Base-by-base conservation (phyloP, 768 basidiomycete genomes). In the Mycena galopus region DNA sequence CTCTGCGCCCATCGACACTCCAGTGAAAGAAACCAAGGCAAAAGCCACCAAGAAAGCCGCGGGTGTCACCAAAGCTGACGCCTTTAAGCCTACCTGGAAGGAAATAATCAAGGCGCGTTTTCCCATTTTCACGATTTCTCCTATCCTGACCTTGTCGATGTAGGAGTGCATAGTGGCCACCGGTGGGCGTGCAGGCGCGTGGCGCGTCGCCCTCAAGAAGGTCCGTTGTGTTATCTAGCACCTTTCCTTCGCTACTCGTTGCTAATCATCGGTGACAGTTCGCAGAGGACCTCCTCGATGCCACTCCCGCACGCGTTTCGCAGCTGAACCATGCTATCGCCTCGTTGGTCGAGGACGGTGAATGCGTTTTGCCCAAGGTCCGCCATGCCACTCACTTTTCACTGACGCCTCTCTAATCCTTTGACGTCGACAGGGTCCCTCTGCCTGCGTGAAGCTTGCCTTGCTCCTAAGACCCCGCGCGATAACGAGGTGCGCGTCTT, bases 161-260 rank as follows among this genome's bases (percentile, higher is more conserved):
- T 33, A 95, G 94, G 94, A 94, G 82, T 93, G 92, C 77, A 93
- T 96, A 80, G 78, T 83, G 62, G 85, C 82, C 37, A 84, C 91
- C 79, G 91, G 91, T 53, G 93, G 93, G 7, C 90, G 93, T 56
- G 29, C 33, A 9, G 68, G 61, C 19, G 68, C 95, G 44, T 96
- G 94, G 16, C 88, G 95, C 59, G 83, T 85, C 25, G 87, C 87
- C 9, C 92, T 96, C 82, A 97, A 96, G 90, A 94, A 94, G 88
- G 92, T 94, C n/a, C n/a, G n/a, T 69, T 75, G 88, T 80, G 6
- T 71, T 6, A 8, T 58, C 10, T 47, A 55, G 2, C 37, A 30
- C 19, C 27, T 3, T 23, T 16, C 0, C 53, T 37, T 67, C 30
- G 25, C 50, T n/a, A n/a, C 59, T 58, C 71, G 27, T 35, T 47